Evolutionary conservation across 2,329 filamentous ascomycete species (phyloP), one percentile per base, ranked within the genome.

Genomic region (Dactylellina leptospora): DNA sequence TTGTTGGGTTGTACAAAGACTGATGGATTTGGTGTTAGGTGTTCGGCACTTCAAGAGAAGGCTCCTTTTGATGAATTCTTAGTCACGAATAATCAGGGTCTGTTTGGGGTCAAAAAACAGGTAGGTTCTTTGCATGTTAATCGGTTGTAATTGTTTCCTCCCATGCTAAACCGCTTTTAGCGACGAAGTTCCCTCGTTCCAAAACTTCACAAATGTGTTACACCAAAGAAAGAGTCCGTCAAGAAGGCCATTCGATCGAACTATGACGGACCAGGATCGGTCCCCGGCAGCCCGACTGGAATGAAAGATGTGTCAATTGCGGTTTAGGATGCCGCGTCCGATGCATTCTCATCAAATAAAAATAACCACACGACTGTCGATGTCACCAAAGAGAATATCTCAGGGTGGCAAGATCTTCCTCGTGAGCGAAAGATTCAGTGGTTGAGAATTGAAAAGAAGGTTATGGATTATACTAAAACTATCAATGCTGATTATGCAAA

Each of bases 201-300:
- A 3, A 66, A 66, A 44, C 61, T 66, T 11, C 61, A 66, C 36
- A 66, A 66, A 44, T 56, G 61, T 10, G 61, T 66, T 5, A 66
- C 48, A 22, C 48, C 48, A 38, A 53, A 23, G 30, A 55, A 55
- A 23, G 51, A 55, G 9, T 25, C 51, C 9, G 3, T 16, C 10
- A 42, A 33, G 20, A 55, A 55, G 20, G 16, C 28, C 16, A 38
- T 6, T 16, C 28, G 11, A 23, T 23, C 13, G 6, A 42, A 13
- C 11, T 22, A 3, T 22, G 48, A 53, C 28, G 48, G 48, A 6
- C 16, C 45, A n/a, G 11, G 8, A 13, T 36, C 27, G 5, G 20
- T 18, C 16, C 48, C 48, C 11, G 28, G 10, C 18, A 38, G 8
- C 9, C 28, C 28, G 13, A 5, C 9, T 20, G 25, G 22, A 3